A percentile compares a stretch with the other conserved stretches of the same genome.
phyloP scores from a whole-genome alignment of 495 filamentous ascomycete species.

The Cudoniella acicularis region DNA sequence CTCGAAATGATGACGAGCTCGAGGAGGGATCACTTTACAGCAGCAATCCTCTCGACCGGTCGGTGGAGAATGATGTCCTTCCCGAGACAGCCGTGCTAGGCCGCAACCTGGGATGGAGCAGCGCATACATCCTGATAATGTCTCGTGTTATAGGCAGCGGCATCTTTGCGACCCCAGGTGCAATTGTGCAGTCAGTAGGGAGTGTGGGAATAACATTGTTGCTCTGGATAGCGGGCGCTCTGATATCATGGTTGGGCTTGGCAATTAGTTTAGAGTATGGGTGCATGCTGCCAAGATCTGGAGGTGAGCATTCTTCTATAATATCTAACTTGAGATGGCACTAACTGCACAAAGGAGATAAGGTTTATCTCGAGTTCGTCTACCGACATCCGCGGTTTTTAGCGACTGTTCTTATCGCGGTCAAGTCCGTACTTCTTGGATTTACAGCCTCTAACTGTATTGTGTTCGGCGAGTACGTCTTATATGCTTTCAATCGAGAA shows the following conservation, averaged over 20 bases:
- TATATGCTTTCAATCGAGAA: conserved; percentile 56
- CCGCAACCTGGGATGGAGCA: conserved; percentile 62
- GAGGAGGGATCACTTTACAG: background rate
- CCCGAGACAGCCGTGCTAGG: conserved; percentile 62
- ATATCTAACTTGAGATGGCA: background rate
- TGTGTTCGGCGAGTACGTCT: conserved; percentile 65
- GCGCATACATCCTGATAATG: conserved; percentile 71
- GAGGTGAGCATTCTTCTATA: conserved; percentile 41
- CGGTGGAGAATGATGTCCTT: conserved; percentile 53
- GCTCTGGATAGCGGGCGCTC: conserved; percentile 61
- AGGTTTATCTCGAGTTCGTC: conserved; percentile 75
- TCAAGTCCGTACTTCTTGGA: conserved; percentile 64
- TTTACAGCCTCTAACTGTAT: conserved; percentile 70
- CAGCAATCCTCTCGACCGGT: conserved; percentile 18
- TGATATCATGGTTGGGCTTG: conserved; percentile 57
- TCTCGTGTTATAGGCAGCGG: conserved; percentile 66
- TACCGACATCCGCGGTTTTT: conserved; percentile 68
- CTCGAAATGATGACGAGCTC: background rate
- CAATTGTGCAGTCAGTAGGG: conserved; percentile 62
- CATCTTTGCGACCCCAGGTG: conserved; percentile 71
- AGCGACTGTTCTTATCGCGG: conserved; percentile 62
- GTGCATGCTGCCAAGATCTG: conserved; percentile 66
- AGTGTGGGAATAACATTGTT: conserved; percentile 62
- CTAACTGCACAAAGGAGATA: conserved; percentile 24
- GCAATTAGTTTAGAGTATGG: conserved; percentile 65